Evolutionary conservation across 306 rosid species (phyloP), one percentile per base, ranked within the genome.

Genomic region (Gastrolobium bilobum): DNA sequence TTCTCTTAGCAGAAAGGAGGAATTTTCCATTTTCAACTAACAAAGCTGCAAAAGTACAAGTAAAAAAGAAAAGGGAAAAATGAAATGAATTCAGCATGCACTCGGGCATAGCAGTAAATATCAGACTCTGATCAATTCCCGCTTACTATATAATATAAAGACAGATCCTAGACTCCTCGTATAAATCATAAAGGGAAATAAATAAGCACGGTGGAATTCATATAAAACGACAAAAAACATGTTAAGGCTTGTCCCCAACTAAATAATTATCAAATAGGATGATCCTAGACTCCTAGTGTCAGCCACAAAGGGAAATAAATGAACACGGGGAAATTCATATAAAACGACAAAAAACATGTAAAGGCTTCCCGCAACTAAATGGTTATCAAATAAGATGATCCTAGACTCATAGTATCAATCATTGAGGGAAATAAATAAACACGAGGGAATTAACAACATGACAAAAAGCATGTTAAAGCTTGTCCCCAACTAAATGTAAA

Each of bases 1-100:
- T 91, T 79, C 97, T 88, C 88, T 91, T 93, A 14, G 98, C 98
- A 67, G 98, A 93, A 50, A 93, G 97, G 74, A 93, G 98, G 84
- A 93, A 93, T 42, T 93, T 93, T 68, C 98, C 98, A 84, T 91
- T 93, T 71, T 93, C 98, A 77, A 89, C 98, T 34, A 91, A 85
- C 87, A 93, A 87, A 81, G 87, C 98, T 93, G 90, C 88, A 76
- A 78, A 6, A 65, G 48, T 5, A 50, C 44, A 60, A 50, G 57
- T 7, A 50, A 71, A 15, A 63, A 39, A 42, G 14, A 15, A 39
- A 46, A 60, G 13, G 29, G 51, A 39, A 31, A 65, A 52, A 14
- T 5, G 4, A 6, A 81, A 37, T 5, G 44, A n/a, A 58, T 34
- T 70, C 58, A 9, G 10, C 52, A 14, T 52, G 35, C 35, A 53